Evolutionary conservation across 129 eudicot genomes (phyloP), one percentile per base, ranked within the genome.

Genomic region (Saussurea involucrata): DNA sequence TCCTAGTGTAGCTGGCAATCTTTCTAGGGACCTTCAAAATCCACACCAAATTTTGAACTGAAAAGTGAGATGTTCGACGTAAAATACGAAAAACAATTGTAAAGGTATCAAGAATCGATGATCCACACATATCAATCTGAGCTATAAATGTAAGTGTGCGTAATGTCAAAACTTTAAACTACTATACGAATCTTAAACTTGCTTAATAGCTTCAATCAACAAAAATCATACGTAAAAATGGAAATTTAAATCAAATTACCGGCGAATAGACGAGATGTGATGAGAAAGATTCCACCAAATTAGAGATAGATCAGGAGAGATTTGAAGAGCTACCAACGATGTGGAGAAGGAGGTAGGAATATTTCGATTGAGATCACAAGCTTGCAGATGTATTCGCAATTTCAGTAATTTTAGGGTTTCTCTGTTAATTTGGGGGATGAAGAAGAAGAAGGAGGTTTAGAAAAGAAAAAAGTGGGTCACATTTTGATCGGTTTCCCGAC

Each of bases 321-420:
- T 58, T 27, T 69, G 76, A 36, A 78, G 69, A 73, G 42, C 5
- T 60, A n/a, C 25, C 24, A 24, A 42, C 20, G 66, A 64, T 42
- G 42, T 44, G 66, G n/a, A 36, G 80, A 68, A 10, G 58, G n/a
- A 57, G 42, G 66, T 28, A 25, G 71, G 20, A 36, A 37, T 25
- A 57, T 77, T 68, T 5, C 24, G 21, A 74, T 32, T 60, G 82
- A 57, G 76, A 74, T 66, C 61, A 73, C 33, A 60, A 58, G 36
- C 28, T 63, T 49, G 75, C 20, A 63, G 76, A 68, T 11, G 66
- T 25, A 69, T 58, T 69, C 1, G 75, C 4, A 68, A 72, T 63
- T 44, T 31, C 21, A 64, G 67, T 63, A 46, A 27, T 37, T 63
- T 29, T 79, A 64, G 78, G 78, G 83, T 69, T 78, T 69, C 64